Evolutionary conservation across 2,329 filamentous ascomycete species (phyloP), one percentile per base, ranked within the genome.

Genomic region (Aspergillus glaucus): DNA sequence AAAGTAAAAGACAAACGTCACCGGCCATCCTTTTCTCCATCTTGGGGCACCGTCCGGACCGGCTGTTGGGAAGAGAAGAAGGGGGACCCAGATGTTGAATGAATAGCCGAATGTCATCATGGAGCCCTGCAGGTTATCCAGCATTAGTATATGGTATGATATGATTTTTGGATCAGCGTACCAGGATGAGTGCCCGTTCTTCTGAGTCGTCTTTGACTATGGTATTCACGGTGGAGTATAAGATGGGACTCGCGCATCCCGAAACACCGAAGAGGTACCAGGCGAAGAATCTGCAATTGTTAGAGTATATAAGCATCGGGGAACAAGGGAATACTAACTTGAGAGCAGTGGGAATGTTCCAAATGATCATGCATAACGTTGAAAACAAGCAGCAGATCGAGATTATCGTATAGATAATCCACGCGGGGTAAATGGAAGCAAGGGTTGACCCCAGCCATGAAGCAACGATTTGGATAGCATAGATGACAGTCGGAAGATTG

Each of bases 391-490:
- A 71, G 14, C 70, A 70, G 0, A 53, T 50, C 4, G 70, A 67
- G 1, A 71, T 67, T 4, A 74, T 62, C 0, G 69, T 70, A 52
- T 75, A 78, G 4, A 78, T 72, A 2, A 65, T 57, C 76, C 76
- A 78, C 0, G 72, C 60, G 0, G 75, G 75, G 43, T 78, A 78
- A 1, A 78, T 75, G 43, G 75, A 71, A 6, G 75, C 76, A 6
- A 79, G 58, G 0, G 75, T 78, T 0, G 75, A 75, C 0, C 75
- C 75, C 0, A 79, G 58, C 61, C 77, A 73, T 0, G 75, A 77
- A 0, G 72, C 64, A 8, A 79, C 60, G 4, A 77, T 75, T 0
- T 67, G 72, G 37, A 79, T 72, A n/a, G 69, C 74, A 44, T 75
- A 71, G 0, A 68, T 70, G 7, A 70, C 74, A 0, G 76, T 79